phyloP scores from a whole-genome alignment of 305 asterid genomes.

The Solanum chacoense region DNA sequence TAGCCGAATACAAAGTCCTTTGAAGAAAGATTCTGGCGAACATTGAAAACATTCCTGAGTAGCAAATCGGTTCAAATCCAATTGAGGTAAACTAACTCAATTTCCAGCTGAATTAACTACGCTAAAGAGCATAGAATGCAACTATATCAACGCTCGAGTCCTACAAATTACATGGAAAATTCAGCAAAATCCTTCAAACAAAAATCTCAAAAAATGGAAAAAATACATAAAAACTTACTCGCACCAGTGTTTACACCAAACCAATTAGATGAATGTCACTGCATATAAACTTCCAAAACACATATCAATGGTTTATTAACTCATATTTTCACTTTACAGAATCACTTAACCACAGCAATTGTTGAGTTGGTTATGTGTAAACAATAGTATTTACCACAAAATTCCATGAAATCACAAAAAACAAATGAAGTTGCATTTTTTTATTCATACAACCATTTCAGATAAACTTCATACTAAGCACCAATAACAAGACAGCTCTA shows the following conservation, averaged over 20 bases:
- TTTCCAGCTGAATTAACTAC: not conserved
- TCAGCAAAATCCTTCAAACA: not conserved
- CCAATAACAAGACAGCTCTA: not conserved
- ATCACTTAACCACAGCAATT: no score
- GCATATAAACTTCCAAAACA: not conserved
- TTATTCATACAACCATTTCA: not conserved
- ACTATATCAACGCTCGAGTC: not conserved
- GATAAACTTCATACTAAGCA: not conserved
- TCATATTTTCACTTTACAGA: not conserved
- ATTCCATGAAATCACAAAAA: not conserved
- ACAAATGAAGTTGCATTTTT: not conserved
- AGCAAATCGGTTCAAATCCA: not conserved
- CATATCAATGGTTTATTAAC: not conserved
- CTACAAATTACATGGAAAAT: not conserved
- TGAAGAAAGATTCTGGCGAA: constrained; percentile 13
- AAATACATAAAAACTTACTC: not conserved
- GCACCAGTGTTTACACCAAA: not conserved
- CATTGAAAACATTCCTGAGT: constrained; percentile 10
- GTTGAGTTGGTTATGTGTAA: not conserved
- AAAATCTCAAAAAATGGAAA: not conserved
- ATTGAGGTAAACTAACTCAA: not conserved
- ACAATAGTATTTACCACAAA: not conserved
- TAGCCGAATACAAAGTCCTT: constrained; percentile 11
- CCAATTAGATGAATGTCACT: not conserved
- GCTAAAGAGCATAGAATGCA: not conserved